These are phyloP conservation scores for Diaporthe sp. DNA, from an alignment of 2,329 filamentous ascomycete genomes.

Conservation along the genomic window DNA sequence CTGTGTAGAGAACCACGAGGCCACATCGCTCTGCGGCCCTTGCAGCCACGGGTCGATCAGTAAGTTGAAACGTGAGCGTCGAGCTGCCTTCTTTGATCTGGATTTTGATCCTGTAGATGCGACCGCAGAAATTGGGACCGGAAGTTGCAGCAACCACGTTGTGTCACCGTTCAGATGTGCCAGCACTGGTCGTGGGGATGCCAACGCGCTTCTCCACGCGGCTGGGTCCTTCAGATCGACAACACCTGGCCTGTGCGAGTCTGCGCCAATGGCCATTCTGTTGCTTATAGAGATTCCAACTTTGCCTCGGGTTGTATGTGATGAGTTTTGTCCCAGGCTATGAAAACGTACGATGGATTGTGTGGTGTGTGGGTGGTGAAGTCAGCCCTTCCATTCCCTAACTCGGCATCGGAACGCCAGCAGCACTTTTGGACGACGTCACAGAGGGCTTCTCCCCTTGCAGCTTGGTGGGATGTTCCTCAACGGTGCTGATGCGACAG, in stretches of 20 bases:
- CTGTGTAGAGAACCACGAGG: conserved; percentile 75
- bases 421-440: conserved; percentile 23
- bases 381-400: neutral
- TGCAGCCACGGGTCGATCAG: conserved; percentile 76
- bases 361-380: neutral
- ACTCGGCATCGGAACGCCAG: neutral
- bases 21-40: conserved; percentile 74
- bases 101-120: neutral
- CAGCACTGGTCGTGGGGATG: conserved; percentile 59
- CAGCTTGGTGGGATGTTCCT: neutral
- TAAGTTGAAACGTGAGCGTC: conserved; percentile 72
- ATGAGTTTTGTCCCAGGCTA: neutral
- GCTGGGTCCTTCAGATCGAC: conserved; percentile 37
- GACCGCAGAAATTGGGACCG: conserved; percentile 59
- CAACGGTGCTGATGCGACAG: neutral
- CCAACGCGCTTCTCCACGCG: conserved; percentile 42
- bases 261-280: conserved; percentile 21
- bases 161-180: conserved; percentile 78
- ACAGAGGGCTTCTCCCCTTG: conserved; percentile 5
- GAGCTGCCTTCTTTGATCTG: conserved; percentile 54
- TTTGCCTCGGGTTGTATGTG: no score
- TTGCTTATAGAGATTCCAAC: no score
- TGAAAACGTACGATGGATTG: neutral
- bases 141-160: conserved; percentile 76
- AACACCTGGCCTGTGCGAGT: conserved; percentile 5